Percentiles rank a stretch among this genome's conserved stretches.
Conservation (phyloP, 2,329 filamentous ascomycete species). For the Nothomitra cinnamomea region DNA sequence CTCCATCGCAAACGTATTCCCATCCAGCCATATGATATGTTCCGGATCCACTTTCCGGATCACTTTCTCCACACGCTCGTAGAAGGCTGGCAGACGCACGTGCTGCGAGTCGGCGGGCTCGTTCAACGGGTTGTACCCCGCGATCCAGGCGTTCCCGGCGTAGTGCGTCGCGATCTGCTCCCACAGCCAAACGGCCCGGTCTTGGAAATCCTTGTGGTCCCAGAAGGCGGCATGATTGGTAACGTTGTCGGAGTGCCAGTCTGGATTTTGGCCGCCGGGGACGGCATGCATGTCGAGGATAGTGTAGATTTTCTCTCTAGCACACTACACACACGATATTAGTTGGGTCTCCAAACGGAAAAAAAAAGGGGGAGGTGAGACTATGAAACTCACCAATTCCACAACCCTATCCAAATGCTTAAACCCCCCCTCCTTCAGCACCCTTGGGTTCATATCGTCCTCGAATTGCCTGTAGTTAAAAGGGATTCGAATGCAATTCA, state of each 20-base stretch:
- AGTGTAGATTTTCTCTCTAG: slow-evolving; percentile 30
- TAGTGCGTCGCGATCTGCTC: slow-evolving; percentile 29
- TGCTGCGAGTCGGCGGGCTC: slow-evolving; percentile 33
- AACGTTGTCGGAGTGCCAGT: slow-evolving; percentile 33
- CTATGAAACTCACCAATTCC: slow-evolving; percentile 18
- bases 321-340: slow-evolving; percentile 20
- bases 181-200: slow-evolving; percentile 33
- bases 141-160: slow-evolving; percentile 28
- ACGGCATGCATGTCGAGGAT: slow-evolving; percentile 33
- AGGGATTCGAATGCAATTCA: slow-evolving; percentile 42
- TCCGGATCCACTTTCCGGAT: slow-evolving; percentile 29
- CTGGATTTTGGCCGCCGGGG: slow-evolving; percentile 32
- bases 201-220: slow-evolving; percentile 34
- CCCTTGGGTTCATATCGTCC: slow-evolving; percentile 29
- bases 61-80: slow-evolving; percentile 28
- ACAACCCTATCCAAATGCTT: slow-evolving; percentile 31
- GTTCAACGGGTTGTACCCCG: slow-evolving; percentile 35
- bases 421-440: slow-evolving; percentile 28
- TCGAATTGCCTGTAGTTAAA: slow-evolving; percentile 27
- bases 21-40: slow-evolving; percentile 29
- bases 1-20: slow-evolving; percentile 29
- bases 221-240: slow-evolving; percentile 31
- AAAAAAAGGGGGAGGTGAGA: slow-evolving; percentile 1
- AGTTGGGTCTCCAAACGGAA: slow-evolving; percentile 5
- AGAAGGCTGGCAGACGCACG: slow-evolving; percentile 28